phyloP scores from a whole-genome alignment of 768 basidiomycete genomes.

The Cystofilobasidium ferigula region DNA sequence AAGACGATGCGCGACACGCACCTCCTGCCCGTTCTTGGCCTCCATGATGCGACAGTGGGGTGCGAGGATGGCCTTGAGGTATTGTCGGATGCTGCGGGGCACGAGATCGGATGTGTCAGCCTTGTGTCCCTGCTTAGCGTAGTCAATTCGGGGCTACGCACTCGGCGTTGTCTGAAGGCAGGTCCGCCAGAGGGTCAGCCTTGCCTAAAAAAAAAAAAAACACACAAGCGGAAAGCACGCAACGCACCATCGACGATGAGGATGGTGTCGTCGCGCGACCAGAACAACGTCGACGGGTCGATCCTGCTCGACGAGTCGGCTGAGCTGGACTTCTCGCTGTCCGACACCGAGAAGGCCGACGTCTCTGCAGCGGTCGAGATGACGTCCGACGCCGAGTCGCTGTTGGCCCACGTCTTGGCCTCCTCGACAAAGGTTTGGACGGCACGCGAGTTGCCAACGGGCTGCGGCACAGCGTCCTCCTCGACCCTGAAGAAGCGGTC shows the following conservation, averaged over 20 bases:
- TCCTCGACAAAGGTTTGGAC: constrained; percentile 41
- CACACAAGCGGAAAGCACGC: background rate
- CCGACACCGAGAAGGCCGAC: constrained; percentile 13
- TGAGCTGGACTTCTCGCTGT: constrained; percentile 26
- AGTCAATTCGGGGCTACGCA: no score
- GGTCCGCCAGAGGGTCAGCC: background rate
- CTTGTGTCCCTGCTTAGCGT: no score
- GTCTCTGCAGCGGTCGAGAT: constrained; percentile 14
- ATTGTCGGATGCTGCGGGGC: constrained; percentile 19
- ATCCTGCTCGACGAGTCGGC: constrained; percentile 33
- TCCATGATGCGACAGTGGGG: constrained; percentile 37
- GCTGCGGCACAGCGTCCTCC: background rate
- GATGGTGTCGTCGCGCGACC: constrained; percentile 29
- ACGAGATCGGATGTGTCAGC: no score
- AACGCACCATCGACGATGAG: constrained; percentile 18
- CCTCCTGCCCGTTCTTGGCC: constrained; percentile 30
- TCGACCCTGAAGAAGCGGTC: background rate
- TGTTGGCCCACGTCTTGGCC: constrained; percentile 37
- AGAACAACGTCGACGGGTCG: constrained; percentile 39
- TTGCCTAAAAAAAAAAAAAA: background rate
- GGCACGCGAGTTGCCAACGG: constrained; percentile 27
- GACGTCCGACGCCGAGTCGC: constrained; percentile 18
- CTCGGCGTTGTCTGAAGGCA: constrained; percentile 23
- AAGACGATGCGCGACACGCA: constrained; percentile 17
- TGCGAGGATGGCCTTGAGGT: constrained; percentile 32